Percentiles rank a stretch among this genome's conserved stretches.
phyloP scores from a whole-genome alignment of 2,329 filamentous ascomycete genomes.

The Neonectria punicea region DNA sequence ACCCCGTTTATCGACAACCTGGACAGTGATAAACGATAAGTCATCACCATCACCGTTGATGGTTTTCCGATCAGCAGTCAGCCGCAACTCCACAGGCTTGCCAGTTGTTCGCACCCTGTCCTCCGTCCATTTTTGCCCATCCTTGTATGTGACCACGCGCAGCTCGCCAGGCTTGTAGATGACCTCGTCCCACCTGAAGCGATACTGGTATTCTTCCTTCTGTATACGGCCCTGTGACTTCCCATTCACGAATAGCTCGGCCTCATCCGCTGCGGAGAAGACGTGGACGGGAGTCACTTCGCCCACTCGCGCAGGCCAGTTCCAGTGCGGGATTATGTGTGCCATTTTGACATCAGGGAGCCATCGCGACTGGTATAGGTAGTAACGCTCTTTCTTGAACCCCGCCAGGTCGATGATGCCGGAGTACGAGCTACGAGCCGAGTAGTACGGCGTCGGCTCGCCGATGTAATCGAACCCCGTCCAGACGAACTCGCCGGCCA shows the following conservation, averaged over 20 bases:
- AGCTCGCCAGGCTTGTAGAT: conserved; percentile 60
- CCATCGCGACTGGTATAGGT: conserved; percentile 66
- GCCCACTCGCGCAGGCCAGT: conserved; percentile 59
- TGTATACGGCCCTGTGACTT: conserved; percentile 54
- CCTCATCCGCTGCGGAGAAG: conserved; percentile 62
- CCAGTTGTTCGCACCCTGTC: conserved; percentile 56
- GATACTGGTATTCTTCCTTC: conserved; percentile 52
- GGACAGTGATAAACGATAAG: conserved; percentile 57
- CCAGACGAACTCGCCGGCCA: conserved; percentile 66
- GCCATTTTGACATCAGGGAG: conserved; percentile 57
- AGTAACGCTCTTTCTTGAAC: conserved; percentile 67
- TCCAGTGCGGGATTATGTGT: conserved; percentile 68
- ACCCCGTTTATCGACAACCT: conserved; percentile 56
- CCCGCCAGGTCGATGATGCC: conserved; percentile 68
- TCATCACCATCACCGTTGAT: conserved; percentile 57
- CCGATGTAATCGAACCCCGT: conserved; percentile 62
- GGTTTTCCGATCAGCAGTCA: conserved; percentile 53
- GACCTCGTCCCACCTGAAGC: conserved; percentile 64
- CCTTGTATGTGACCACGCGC: conserved; percentile 59
- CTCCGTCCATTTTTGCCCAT: conserved; percentile 58
- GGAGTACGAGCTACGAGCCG: conserved; percentile 62
- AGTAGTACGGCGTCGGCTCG: conserved; percentile 62
- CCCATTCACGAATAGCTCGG: conserved; percentile 65
- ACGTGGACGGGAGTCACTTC: conserved; percentile 64
- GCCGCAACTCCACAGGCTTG: conserved; percentile 47